Base-by-base conservation (phyloP, 1,284 basidiomycete genomes). In the Acaromyces ingoldii region DNA sequence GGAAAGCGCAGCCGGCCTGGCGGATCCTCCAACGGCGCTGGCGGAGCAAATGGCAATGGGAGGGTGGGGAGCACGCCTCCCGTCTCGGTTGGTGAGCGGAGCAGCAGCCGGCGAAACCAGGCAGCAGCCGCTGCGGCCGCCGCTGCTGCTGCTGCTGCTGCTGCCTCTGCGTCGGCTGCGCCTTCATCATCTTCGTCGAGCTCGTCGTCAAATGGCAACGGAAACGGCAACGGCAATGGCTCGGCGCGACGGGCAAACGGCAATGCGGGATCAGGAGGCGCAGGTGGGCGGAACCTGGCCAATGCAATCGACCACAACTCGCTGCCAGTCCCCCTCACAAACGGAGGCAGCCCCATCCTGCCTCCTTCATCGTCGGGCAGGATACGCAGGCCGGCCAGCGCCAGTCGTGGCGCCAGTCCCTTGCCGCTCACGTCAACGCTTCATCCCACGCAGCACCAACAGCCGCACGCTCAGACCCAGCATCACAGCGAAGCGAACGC, bases 1-100 rank as follows among this genome's bases (percentile, higher is more conserved):
- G 65, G 63, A 57, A 67, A 69, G 47, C 65, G 69, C 44, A 67
- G 21, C 21, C n/a, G n/a, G n/a, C n/a, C n/a, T n/a, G n/a, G n/a
- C n/a, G n/a, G n/a, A n/a, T n/a, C n/a, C n/a, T n/a, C n/a, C n/a
- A n/a, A n/a, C n/a, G n/a, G n/a, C n/a, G 38, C 38, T 9, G 38
- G 38, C 21, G 38, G 38, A 7, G 38, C 38, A 40, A 45, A 45
- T 29, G 42, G 42, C 17, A 28, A 45, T 17, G 28, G 25, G 19
- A 45, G 42, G 15, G 21, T 31, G 22, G 17, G 7, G 21, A 28
- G 28, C 4, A 45, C 42, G 34, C 42, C 42, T 29, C 42, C 42
- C 15, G 26, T 31, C 4, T 13, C 21, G 4, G n/a, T n/a, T n/a
- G n/a, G n/a, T n/a, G n/a, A n/a, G n/a, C n/a, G n/a, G n/a, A 31